Evolutionary conservation across 2,329 filamentous ascomycete species (phyloP).

Genomic region (Bipolaris cookei): DNA sequence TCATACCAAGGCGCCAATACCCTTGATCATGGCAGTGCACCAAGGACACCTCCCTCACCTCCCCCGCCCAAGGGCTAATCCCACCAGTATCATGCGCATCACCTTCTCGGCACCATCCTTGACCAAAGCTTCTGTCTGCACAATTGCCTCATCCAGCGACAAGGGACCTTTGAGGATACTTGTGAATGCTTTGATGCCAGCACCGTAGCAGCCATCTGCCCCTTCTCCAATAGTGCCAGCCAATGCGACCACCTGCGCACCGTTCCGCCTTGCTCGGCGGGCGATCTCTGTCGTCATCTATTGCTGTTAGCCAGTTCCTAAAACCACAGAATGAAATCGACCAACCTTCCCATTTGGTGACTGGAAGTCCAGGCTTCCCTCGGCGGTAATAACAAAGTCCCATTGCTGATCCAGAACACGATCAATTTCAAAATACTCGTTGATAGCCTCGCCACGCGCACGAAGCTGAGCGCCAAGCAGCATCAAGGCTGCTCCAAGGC

Average conservation of each 20-base stretch:
- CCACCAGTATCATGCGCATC: constrained; percentile 49
- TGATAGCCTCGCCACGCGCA: constrained; percentile 58
- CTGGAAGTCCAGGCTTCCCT: constrained; percentile 61
- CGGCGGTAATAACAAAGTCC: constrained; percentile 61
- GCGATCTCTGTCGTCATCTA: constrained; percentile 62
- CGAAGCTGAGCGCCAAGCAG: constrained; percentile 56
- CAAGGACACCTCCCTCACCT: constrained; percentile 5
- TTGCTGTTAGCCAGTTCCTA: constrained; percentile 1
- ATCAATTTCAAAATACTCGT: constrained; percentile 58
- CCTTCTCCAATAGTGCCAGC: constrained; percentile 41
- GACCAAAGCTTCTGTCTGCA: constrained; percentile 43
- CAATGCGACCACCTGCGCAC: constrained; percentile 55
- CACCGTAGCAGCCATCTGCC: constrained; percentile 35
- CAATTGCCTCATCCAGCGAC: constrained; percentile 45
- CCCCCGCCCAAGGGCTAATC: constrained; percentile 32
- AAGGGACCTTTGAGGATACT: constrained; percentile 45
- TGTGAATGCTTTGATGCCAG: constrained; percentile 47
- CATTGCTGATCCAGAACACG: constrained; percentile 54
- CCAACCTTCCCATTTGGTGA: constrained; percentile 54
- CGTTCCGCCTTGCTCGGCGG: constrained; percentile 54
- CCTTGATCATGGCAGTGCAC: constrained; percentile 11
- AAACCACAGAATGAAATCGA: background rate
- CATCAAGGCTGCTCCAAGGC: constrained; percentile 59
- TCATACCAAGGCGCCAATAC: constrained; percentile 11
- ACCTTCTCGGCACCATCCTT: constrained; percentile 49